Evolutionary conservation across 1,139 yeast genomes (phyloP), one percentile per base, ranked within the genome.

Genomic region (Lodderomyces elongisporus): DNA sequence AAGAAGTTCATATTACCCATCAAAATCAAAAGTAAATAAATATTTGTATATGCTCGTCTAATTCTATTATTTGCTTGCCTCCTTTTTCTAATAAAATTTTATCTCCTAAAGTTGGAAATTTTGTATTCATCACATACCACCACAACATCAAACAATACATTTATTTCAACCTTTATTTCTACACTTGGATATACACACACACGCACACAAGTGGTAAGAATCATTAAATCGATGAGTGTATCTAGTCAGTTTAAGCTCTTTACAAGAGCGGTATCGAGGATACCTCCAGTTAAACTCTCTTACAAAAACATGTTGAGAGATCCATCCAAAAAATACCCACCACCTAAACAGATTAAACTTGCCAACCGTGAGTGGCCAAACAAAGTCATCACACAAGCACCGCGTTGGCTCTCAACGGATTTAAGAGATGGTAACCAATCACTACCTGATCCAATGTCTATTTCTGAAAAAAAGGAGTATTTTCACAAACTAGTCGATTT

Each of bases 341-440:
- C 67, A 3, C 66, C 64, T 43, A 58, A 60, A 27, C 60, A 62
- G 6, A 54, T 68, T 21, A 40, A 58, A 14, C 58, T 67, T 32
- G 65, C 68, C 4, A 55, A 62, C 43, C 54, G 74, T 44, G 56
- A 56, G 17, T 68, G 74, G 74, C 74, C 74, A 2, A 47, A 54
- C 28, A 62, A 60, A 31, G 43, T 52, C 17, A 54, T 68, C 38
- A 50, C 60, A 35, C 62, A 60, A 36, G 67, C 73, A 7, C 74
- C 74, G 20, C 56, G 74, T 42, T 68, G 74, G 74, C 59, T 68
- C 33, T 63, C 72, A 24, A 68, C 74, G 13, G 74, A 68, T 48
- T 63, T 68, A 34, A 60, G 74, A 52, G 74, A 68, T 40, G 74
- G 74, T 14, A 68, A 68, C 46, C 74, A 68, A 45, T 58, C 74